These are phyloP conservation scores for Candida tropicalis DNA, from an alignment of 1,139 yeast species.

Conservation along the genomic window DNA sequence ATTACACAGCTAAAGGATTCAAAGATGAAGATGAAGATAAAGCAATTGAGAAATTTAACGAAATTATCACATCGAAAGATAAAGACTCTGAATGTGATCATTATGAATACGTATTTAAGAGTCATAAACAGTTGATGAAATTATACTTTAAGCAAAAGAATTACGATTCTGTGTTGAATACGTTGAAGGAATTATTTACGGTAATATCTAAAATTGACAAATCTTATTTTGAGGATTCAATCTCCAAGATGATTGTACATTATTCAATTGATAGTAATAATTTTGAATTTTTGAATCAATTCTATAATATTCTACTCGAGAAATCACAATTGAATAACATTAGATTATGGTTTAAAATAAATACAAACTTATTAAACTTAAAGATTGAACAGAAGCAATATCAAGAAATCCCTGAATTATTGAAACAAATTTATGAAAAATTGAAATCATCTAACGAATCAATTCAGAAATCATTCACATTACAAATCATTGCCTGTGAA, in stretches of 20 bases:
- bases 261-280: constrained; percentile 36
- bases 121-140: constrained; percentile 69
- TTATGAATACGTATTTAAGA: constrained; percentile 55
- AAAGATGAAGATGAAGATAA: constrained; percentile 59
- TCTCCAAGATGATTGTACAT: constrained; percentile 55
- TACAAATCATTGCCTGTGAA: constrained; percentile 69
- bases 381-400: constrained; percentile 42
- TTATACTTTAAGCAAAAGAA: constrained; percentile 40
- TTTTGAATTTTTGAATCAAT: constrained; percentile 24
- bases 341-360: constrained; percentile 58
- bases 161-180: constrained; percentile 35
- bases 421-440: constrained; percentile 42
- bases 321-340: constrained; percentile 36
- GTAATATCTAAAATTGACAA: constrained; percentile 35
- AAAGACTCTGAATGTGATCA: constrained; percentile 20
- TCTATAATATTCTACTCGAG: constrained; percentile 33
- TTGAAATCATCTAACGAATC: constrained; percentile 45
- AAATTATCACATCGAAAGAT: constrained; percentile 36
- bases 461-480: constrained; percentile 46
- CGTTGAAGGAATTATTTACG: constrained; percentile 23
- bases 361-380: constrained; percentile 52
- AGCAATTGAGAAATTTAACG: constrained; percentile 49
- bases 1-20: constrained; percentile 62
- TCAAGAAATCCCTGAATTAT: constrained; percentile 39
- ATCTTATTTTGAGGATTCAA: constrained; percentile 63